A percentile compares a stretch with the other conserved stretches of the same genome.
Conservation (phyloP, 2,329 filamentous ascomycete genomes). For the Fusarium ambrosium region DNA sequence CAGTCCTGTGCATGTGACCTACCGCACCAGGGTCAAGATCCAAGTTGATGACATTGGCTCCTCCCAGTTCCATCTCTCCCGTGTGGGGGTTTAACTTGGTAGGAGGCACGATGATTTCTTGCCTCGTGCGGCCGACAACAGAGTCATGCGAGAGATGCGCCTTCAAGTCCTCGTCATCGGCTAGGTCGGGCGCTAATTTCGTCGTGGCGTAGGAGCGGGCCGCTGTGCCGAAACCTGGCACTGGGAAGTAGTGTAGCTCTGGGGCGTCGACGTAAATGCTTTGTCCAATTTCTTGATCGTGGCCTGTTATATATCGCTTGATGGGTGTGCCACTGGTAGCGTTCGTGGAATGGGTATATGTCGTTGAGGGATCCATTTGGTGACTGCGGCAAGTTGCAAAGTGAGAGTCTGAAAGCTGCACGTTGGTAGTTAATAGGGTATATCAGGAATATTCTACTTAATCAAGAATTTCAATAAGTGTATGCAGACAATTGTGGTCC, state of each 20-base stretch:
- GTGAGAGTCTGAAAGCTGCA: background rate
- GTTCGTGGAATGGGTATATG: background rate
- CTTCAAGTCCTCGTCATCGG: conserved; percentile 7
- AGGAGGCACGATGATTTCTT: conserved; percentile 9
- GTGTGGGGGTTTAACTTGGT: background rate
- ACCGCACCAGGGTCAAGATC: conserved; percentile 16
- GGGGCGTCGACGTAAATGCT: conserved; percentile 11
- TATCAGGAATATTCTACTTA: background rate
- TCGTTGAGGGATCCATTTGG: background rate
- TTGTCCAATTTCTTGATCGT: background rate
- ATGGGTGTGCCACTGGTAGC: background rate
- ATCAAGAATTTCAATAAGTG: background rate
- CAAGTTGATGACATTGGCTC: conserved; percentile 19
- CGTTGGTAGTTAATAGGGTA: background rate
- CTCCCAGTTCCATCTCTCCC: conserved; percentile 12
- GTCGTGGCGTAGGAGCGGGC: conserved; percentile 17
- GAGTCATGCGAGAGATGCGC: conserved; percentile 11
- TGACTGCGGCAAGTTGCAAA: background rate
- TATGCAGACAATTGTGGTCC: background rate
- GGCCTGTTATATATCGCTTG: conserved; percentile 18
- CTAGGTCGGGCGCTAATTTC: conserved; percentile 6
- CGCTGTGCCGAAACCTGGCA: conserved; percentile 15
- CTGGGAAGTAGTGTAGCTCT: background rate
- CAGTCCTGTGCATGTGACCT: conserved; percentile 18
- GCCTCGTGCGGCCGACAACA: background rate